These are phyloP conservation scores for Cercospora zeina DNA, from an alignment of 2,329 filamentous ascomycete species.

Conservation along the genomic window DNA sequence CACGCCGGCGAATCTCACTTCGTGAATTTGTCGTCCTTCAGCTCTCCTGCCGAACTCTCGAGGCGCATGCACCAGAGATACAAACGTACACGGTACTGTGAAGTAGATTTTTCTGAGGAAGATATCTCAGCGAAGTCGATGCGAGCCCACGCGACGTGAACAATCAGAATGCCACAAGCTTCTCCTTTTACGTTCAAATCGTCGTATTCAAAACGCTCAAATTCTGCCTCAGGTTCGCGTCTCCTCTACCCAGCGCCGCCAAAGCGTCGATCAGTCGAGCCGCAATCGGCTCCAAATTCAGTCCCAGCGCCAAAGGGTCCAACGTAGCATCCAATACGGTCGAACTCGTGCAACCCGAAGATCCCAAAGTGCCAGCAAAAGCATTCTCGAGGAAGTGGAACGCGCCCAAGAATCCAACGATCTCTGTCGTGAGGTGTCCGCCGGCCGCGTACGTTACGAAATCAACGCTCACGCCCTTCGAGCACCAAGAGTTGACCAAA, in stretches of 20 bases:
- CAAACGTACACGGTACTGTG: too few relatives aligned
- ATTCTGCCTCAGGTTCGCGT: constrained; percentile 25
- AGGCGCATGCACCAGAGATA: too few relatives aligned
- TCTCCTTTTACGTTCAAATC: not conserved
- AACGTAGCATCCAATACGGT: constrained; percentile 28
- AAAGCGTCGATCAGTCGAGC: constrained; percentile 30
- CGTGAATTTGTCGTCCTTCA: too few relatives aligned
- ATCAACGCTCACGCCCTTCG: constrained; percentile 32
- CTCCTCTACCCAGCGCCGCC: constrained; percentile 25
- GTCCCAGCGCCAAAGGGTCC: constrained; percentile 32
- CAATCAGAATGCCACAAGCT: not conserved
- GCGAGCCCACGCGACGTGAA: not conserved
- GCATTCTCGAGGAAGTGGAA: constrained; percentile 33
- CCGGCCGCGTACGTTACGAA: constrained; percentile 35
- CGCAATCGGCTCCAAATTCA: constrained; percentile 34
- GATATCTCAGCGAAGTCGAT: not conserved
- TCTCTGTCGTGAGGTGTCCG: constrained; percentile 35
- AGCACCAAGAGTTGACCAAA: constrained; percentile 34
- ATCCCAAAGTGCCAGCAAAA: constrained; percentile 30
- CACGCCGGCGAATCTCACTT: too few relatives aligned
- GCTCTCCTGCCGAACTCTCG: too few relatives aligned
- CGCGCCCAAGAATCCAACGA: constrained; percentile 31
- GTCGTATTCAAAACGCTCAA: not conserved
- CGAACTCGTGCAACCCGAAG: constrained; percentile 27
- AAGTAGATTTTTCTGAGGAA: too few relatives aligned